phyloP scores from a whole-genome alignment of 768 basidiomycete species.

The Symmetrospora coprosmae region DNA sequence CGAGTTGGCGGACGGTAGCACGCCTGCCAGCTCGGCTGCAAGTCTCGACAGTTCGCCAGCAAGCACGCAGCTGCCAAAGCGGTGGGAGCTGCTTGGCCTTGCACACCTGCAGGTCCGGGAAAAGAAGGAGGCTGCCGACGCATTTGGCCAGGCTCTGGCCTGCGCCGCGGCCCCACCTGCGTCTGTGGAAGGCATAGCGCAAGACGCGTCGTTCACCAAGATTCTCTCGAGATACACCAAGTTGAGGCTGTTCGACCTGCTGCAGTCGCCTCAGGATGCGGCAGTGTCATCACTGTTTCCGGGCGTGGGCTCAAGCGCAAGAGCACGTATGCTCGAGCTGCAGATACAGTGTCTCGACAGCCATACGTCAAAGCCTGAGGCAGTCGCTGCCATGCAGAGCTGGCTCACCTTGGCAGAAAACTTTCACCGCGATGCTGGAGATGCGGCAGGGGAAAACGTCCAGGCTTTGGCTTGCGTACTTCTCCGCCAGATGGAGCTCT shows the following conservation, averaged over 20 bases:
- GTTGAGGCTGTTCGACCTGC: neutral
- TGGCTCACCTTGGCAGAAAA: neutral
- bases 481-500: neutral
- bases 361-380: neutral
- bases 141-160: neutral
- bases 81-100: constrained; percentile 2
- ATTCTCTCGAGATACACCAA: constrained; percentile 6
- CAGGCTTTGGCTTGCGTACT: neutral
- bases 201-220: neutral
- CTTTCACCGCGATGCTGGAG: too few species aligned
- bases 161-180: too few species aligned
- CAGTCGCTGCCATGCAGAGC: neutral
- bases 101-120: neutral
- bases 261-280: neutral
- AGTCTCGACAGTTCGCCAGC: neutral
- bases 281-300: neutral
- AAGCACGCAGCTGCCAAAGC: neutral
- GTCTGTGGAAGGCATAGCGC: neutral
- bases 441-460: neutral
- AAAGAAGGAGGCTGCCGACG: neutral
- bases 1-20: neutral
- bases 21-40: too few species aligned
- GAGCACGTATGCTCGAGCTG: neutral
- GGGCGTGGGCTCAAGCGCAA: neutral
- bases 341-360: neutral